A percentile compares a stretch with the other conserved stretches of the same genome.
These are phyloP conservation scores for Botrytis deweyae DNA, from an alignment of 2,329 filamentous ascomycete genomes.

Conservation along the genomic window DNA sequence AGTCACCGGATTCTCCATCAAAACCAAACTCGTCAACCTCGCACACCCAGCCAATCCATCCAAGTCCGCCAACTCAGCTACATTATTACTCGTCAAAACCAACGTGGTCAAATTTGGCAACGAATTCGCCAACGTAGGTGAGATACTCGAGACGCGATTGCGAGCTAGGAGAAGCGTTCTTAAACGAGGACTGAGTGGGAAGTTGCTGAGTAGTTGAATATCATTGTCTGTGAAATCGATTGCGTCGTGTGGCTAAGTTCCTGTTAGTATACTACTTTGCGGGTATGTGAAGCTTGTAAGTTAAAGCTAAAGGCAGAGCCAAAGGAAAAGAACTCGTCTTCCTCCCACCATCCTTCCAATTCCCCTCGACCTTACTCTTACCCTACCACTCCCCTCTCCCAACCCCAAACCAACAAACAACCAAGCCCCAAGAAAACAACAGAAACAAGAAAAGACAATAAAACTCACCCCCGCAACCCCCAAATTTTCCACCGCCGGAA, in stretches of 20 bases:
- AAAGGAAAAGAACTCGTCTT: neutral
- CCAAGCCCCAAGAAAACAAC: neutral
- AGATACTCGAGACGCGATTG: slow-evolving; percentile 83
- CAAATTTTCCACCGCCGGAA: slow-evolving; percentile 95
- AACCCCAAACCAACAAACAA: neutral
- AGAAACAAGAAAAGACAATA: slow-evolving; percentile 11
- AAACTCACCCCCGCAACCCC: slow-evolving; percentile 82
- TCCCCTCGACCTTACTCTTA: slow-evolving; percentile 19
- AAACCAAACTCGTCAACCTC: slow-evolving; percentile 73
- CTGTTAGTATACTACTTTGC: neutral
- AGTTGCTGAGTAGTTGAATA: slow-evolving; percentile 84
- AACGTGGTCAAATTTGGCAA: slow-evolving; percentile 81
- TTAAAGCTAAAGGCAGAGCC: neutral
- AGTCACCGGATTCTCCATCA: slow-evolving; percentile 85
- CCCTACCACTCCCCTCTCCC: neutral
- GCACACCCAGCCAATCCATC: slow-evolving; percentile 71
- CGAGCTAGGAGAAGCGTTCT: slow-evolving; percentile 84
- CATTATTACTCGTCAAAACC: slow-evolving; percentile 78
- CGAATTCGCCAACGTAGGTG: slow-evolving; percentile 69
- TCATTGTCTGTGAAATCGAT: slow-evolving; percentile 99
- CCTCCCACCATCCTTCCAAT: neutral
- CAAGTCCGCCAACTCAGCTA: slow-evolving; percentile 82
- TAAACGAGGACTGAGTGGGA: slow-evolving; percentile 85
- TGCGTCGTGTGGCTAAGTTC: slow-evolving; percentile 78
- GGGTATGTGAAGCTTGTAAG: neutral